Conservation (phyloP, 1,284 basidiomycete species). For the Cystobasidium pallidum region DNA sequence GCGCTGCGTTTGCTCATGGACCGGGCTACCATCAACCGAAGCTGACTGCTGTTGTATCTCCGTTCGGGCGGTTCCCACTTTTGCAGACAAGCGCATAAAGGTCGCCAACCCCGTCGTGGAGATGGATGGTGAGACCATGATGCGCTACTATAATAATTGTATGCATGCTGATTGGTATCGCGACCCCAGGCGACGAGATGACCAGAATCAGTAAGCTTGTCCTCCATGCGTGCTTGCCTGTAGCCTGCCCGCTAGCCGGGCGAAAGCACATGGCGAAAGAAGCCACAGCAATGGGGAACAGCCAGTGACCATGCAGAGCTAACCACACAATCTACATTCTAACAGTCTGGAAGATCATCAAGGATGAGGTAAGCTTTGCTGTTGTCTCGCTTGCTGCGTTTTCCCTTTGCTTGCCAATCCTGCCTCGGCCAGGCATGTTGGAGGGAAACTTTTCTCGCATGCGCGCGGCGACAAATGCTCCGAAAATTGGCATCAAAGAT, state of each 20-base stretch:
- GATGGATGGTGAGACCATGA: constrained; percentile 60
- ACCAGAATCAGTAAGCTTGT: constrained; percentile 41
- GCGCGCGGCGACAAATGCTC: neutral
- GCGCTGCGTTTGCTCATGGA: neutral
- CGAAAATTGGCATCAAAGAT: too few relatives aligned
- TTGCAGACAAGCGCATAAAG: constrained; percentile 62
- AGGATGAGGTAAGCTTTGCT: constrained; percentile 71
- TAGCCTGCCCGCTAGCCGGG: constrained; percentile 10
- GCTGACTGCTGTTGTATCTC: constrained; percentile 5
- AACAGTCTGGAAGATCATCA: constrained; percentile 93
- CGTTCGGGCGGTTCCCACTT: neutral
- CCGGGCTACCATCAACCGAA: neutral
- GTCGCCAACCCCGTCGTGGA: constrained; percentile 93
- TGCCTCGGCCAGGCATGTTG: neutral
- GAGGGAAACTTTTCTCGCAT: neutral
- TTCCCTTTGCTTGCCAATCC: neutral
- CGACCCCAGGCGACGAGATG: constrained; percentile 39
- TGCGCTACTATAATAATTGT: neutral
- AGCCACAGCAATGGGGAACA: too few relatives aligned
- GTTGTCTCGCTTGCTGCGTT: neutral
- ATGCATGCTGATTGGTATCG: neutral
- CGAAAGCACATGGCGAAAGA: neutral
- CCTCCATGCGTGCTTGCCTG: too few relatives aligned
- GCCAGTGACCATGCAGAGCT: too few relatives aligned
- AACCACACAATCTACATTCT: neutral